A percentile compares a stretch with the other conserved stretches of the same genome.
Evolutionary conservation across 495 filamentous ascomycete species (phyloP).

Genomic region (Neurospora pannonica): DNA sequence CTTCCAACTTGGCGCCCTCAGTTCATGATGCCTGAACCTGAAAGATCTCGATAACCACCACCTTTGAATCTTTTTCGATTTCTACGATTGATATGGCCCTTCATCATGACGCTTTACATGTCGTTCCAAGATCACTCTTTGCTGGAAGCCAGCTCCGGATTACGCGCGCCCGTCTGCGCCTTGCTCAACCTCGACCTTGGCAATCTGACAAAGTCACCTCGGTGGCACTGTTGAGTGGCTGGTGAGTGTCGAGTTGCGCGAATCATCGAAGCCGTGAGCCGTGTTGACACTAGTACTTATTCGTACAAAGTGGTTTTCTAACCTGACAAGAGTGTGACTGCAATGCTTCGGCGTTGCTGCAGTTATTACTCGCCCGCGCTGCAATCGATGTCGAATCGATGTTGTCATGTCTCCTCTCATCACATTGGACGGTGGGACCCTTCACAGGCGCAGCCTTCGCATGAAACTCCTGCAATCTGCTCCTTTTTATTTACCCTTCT

Average conservation of each 20-base stretch:
- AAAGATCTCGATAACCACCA: background rate
- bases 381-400: background rate
- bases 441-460: background rate
- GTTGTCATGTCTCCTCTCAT: background rate
- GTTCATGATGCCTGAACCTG: background rate
- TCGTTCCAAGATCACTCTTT: background rate
- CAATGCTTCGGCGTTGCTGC: background rate
- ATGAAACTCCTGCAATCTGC: background rate
- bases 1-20: background rate
- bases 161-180: background rate
- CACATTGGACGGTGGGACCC: background rate
- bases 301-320: background rate
- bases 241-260: background rate
- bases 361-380: background rate
- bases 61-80: background rate
- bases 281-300: background rate
- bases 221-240: background rate
- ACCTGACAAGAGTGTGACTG: background rate
- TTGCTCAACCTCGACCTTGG: background rate
- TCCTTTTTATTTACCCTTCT: background rate
- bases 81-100: background rate
- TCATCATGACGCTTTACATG: background rate
- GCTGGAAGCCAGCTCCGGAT: background rate
- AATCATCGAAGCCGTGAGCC: background rate
- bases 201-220: background rate